Base-by-base conservation (phyloP, 176 grass and related monocot species). In the Canna indica region DNA sequence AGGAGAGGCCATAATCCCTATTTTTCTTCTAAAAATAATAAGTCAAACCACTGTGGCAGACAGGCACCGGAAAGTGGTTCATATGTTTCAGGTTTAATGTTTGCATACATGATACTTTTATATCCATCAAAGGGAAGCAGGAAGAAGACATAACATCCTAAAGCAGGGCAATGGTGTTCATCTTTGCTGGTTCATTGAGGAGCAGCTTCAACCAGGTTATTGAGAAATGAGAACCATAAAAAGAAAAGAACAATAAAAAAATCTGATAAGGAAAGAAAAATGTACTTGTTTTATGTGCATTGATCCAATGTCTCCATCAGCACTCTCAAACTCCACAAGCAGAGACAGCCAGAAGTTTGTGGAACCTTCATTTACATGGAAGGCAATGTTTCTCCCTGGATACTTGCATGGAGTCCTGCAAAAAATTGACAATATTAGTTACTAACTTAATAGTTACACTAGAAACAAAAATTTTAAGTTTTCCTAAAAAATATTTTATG, bases 211-310 rank as follows among this genome's bases (percentile, higher is more conserved):
- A 52, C 6, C 50, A n/a, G n/a, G 5, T n/a, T n/a, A 25, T 7
- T 54, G 13, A 10, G 7, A 24, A n/a, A 54, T 50, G n/a, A n/a
- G 50, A 54, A 54, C 4, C 20, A 6, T 7, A 24, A 54, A 5
- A 20, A 54, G 4, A 24, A 27, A 9, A 59, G 17, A 46, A 17
- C 57, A 68, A 14, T 46, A 67, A 68, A 59, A 56, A 26, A 68
- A 31, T 20, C 32, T 6, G 0, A 24, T 30, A 17, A 66, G 54
- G 38, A 42, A 35, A 82, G n/a, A 34, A 38, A 68, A 50, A 41
- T 34, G 9, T 86, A 88, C 94, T 85, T 90, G 94, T 86, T 93
- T 82, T 10, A 99, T 85, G 70, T 99, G 86, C 89, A 99, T 92
- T 68, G 94, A 85, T 76, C 94, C 94, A 45, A 99, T 84, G 80